phyloP scores from a whole-genome alignment of 2,329 filamentous ascomycete species.

The Colletotrichum godetiae region DNA sequence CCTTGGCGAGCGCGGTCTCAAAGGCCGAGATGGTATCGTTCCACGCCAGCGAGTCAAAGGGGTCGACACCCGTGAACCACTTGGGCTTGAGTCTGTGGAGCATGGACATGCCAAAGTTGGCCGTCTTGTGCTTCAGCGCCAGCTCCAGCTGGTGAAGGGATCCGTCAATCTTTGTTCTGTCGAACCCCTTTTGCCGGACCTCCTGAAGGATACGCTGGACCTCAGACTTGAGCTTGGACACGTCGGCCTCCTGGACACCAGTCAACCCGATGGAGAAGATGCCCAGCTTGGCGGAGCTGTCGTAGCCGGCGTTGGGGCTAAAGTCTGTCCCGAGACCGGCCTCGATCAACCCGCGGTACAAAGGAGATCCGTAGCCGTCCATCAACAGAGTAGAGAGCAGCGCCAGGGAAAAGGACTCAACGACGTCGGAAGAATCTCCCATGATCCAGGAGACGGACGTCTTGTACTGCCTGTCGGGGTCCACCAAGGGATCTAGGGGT shows the following conservation, averaged over 20 bases:
- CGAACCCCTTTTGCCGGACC: conserved; percentile 81
- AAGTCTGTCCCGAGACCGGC: conserved; percentile 91
- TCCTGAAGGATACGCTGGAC: conserved; percentile 80
- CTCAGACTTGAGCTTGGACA: conserved; percentile 79
- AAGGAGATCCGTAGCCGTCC: conserved; percentile 93
- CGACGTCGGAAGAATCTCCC: conserved; percentile 82
- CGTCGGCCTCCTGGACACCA: conserved; percentile 85
- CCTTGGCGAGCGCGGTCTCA: conserved; percentile 78
- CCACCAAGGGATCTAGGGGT: conserved; percentile 87
- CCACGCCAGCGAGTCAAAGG: conserved; percentile 91
- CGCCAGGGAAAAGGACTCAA: conserved; percentile 89
- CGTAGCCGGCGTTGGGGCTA: conserved; percentile 94
- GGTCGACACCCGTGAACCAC: conserved; percentile 96
- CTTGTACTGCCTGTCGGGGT: conserved; percentile 89
- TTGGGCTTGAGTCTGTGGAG: conserved; percentile 89
- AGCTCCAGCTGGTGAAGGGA: conserved; percentile 94
- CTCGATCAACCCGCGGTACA: conserved; percentile 91
- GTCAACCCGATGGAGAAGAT: conserved; percentile 93
- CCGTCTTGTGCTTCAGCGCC: conserved; percentile 94
- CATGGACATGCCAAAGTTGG: conserved; percentile 91
- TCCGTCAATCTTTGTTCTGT: conserved; percentile 90
- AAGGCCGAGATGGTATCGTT: conserved; percentile 89
- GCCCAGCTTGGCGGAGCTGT: conserved; percentile 78
- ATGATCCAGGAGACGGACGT: conserved; percentile 94
- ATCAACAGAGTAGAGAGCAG: conserved; percentile 86